Evolutionary conservation across 306 rosid genomes (phyloP), one percentile per base, ranked within the genome.

Genomic region (Inga laurina): DNA sequence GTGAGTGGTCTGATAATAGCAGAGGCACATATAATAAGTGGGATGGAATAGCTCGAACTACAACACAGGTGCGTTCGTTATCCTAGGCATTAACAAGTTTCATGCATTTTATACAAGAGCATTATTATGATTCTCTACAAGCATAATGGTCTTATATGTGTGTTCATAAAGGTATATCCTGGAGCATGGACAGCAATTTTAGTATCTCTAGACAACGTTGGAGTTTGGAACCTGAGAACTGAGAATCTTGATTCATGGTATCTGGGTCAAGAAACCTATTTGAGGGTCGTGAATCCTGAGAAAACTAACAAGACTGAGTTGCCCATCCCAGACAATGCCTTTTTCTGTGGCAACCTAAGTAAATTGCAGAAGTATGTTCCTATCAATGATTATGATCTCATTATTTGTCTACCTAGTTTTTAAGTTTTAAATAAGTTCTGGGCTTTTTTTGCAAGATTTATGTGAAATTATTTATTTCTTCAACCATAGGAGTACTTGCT

Each of bases 241-340:
- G 98, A 95, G 81, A 95, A 93, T 85, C 98, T 95, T 2, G 99
- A 95, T 82, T 90, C 98, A 0, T 95, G 98, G 98, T 93, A 95
- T 82, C 96, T 95, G 45, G 99, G 99, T 88, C 99, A 95, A 85
- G 99, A 95, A 92, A 95, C 99, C 46, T 95, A 95, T 75, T 67
- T 95, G 66, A 83, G 88, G 79, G 92, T 95, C 84, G 92, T 93
- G 76, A 95, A 95, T 83, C 96, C 94, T 0, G 98, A 95, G 90
- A 88, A 90, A 67, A 95, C 88, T 15, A 95, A 95, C 90, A 95
- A 93, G 84, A 95, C 99, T 8, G 99, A 95, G 90, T 75, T 95
- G 7, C 92, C 97, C 16, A 78, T 90, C 8, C 99, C 99, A 76
- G 98, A 92, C 54, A 93, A 95, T 72, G 92, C 93, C 39, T 94